A percentile compares a stretch with the other conserved stretches of the same genome.
Conservation (phyloP, 2,329 filamentous ascomycete genomes). For the Blastomyces parvus region DNA sequence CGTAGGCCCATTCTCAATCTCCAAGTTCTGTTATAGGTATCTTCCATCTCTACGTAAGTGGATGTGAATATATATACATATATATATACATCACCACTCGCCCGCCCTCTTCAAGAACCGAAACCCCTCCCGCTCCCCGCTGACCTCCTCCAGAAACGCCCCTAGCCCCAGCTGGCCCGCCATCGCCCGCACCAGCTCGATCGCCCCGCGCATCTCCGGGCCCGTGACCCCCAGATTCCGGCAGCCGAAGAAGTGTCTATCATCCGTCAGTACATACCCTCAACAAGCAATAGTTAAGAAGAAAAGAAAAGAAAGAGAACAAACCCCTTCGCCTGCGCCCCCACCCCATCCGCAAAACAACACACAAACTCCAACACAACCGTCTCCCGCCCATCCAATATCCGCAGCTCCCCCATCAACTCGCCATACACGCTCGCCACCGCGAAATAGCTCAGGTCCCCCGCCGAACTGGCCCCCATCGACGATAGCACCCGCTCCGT, state of each 20-base stretch:
- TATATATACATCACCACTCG: constrained; percentile 3
- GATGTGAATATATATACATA: neutral
- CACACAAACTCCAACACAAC: constrained; percentile 24
- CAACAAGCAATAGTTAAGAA: no score
- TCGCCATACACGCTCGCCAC: constrained; percentile 24
- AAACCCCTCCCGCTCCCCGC: neutral
- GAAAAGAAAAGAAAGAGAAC: constrained; percentile 9
- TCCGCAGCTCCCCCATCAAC: constrained; percentile 20
- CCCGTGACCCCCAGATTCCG: constrained; percentile 20
- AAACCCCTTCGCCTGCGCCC: constrained; percentile 24
- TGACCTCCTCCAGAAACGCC: neutral
- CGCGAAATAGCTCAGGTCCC: constrained; percentile 23
- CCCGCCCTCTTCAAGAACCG: constrained; percentile 12
- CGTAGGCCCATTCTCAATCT: no score
- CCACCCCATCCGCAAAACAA: constrained; percentile 22
- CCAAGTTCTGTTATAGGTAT: no score
- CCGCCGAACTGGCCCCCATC: constrained; percentile 21
- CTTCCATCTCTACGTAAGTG: neutral
- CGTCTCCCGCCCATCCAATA: constrained; percentile 21
- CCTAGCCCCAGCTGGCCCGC: constrained; percentile 15
- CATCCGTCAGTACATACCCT: neutral
- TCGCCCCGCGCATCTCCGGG: constrained; percentile 15
- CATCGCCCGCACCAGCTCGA: constrained; percentile 18
- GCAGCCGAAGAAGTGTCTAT: constrained; percentile 24
- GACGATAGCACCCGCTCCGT: constrained; percentile 19